These are phyloP conservation scores for Zychaea mexicana DNA, from an alignment of 371 early-diverging fungal species.

Conservation along the genomic window DNA sequence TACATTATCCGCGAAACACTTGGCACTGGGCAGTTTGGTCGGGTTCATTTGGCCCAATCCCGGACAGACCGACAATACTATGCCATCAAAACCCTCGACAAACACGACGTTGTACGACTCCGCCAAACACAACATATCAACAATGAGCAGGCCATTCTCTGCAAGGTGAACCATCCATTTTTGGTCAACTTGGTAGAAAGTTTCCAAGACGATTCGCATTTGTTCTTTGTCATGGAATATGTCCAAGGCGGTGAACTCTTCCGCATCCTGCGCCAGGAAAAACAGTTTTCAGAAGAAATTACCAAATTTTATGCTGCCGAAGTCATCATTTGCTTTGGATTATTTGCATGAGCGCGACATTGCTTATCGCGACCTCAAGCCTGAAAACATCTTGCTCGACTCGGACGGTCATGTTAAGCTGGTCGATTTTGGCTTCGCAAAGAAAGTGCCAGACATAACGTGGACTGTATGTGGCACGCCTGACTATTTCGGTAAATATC, in stretches of 20 bases:
- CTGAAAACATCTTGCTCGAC: conserved; percentile 93
- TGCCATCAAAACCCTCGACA: conserved; percentile 93
- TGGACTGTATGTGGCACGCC: conserved; percentile 98
- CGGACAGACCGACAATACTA: conserved; percentile 55
- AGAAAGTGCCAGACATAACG: conserved; percentile 74
- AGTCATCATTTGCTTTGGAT: conserved; percentile 78
- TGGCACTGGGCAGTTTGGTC: conserved; percentile 72
- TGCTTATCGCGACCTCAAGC: conserved; percentile 96
- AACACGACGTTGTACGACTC: conserved; percentile 91
- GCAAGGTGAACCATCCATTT: conserved; percentile 84
- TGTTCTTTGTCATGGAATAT: conserved; percentile 97
- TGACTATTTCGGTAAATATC: conserved; percentile 47
- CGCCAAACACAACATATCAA: conserved; percentile 93
- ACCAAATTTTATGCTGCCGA: conserved; percentile 85
- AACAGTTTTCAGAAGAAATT: conserved; percentile 83
- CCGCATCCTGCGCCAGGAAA: conserved; percentile 71
- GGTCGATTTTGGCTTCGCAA: conserved; percentile 99
- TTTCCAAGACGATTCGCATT: conserved; percentile 87
- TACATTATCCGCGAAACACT: conserved; percentile 57
- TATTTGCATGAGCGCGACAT: conserved; percentile 95
- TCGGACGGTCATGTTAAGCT: conserved; percentile 95
- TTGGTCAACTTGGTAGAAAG: conserved; percentile 91
- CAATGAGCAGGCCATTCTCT: conserved; percentile 87
- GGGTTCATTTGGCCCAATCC: conserved; percentile 65
- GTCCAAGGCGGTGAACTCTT: conserved; percentile 96